Conservation (phyloP, 371 early-diverging fungal genomes). For the Mortierella sp. region DNA sequence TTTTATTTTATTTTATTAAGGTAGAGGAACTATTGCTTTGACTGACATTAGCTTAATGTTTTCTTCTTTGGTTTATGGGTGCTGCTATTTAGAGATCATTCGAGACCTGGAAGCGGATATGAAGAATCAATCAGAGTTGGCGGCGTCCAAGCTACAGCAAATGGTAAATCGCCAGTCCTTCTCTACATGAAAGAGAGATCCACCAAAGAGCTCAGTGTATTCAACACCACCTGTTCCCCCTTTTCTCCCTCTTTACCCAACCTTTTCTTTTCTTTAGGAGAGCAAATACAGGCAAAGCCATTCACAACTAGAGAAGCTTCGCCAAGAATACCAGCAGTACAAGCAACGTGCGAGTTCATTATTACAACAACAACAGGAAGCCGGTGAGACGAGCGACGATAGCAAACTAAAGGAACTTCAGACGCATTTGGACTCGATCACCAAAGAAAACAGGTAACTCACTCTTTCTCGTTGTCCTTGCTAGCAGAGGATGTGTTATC, state of each 20-base stretch:
- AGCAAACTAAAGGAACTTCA: constrained; percentile 35
- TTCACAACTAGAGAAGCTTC: constrained; percentile 57
- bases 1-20: background rate
- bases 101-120: constrained; percentile 59
- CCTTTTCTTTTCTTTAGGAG: constrained; percentile 49
- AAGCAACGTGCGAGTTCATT: constrained; percentile 67
- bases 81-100: constrained; percentile 48
- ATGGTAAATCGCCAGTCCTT: constrained; percentile 47
- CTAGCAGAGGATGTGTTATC: too few relatives aligned
- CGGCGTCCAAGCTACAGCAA: constrained; percentile 59
- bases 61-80: background rate
- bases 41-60: background rate
- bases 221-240: background rate
- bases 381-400: constrained; percentile 39
- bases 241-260: background rate
- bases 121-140: constrained; percentile 56
- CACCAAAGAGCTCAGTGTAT: background rate
- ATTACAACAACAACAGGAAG: constrained; percentile 59
- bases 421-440: constrained; percentile 52
- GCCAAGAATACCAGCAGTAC: constrained; percentile 67
- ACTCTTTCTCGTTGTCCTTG: background rate
- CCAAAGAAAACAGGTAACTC: constrained; percentile 50
- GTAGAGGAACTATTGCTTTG: too few relatives aligned
- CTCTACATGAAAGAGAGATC: too few relatives aligned
- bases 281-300: constrained; percentile 60